Percentiles rank a stretch among this genome's conserved stretches.
Evolutionary conservation across 2,329 filamentous ascomycete species (phyloP).

Genomic region (Tolypocladium tundrense): DNA sequence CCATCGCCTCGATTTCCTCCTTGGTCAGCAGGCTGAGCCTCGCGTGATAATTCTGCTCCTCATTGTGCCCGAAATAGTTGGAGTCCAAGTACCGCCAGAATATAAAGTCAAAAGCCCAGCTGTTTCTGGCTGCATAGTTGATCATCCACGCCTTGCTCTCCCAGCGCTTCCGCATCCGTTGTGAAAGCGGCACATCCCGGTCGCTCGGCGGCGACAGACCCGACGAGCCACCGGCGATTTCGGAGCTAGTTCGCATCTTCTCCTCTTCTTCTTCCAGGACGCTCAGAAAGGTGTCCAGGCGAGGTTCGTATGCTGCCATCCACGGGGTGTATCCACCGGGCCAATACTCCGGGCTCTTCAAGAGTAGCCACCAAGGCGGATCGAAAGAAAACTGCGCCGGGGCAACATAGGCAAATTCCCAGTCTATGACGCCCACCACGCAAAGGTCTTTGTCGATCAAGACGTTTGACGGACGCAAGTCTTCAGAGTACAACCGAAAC

Average conservation of each 20-base stretch:
- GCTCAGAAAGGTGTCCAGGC: slow-evolving; percentile 22
- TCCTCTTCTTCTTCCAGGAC: slow-evolving; percentile 21
- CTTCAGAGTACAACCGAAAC: slow-evolving; percentile 12
- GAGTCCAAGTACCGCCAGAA: slow-evolving; percentile 25
- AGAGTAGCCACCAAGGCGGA: slow-evolving; percentile 29
- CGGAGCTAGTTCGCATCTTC: slow-evolving; percentile 1
- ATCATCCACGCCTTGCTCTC: slow-evolving; percentile 20
- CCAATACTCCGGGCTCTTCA: slow-evolving; percentile 22
- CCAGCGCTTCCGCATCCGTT: slow-evolving; percentile 24
- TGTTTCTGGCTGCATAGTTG: slow-evolving; percentile 23
- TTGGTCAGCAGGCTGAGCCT: slow-evolving; percentile 7
- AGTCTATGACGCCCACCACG: slow-evolving; percentile 26
- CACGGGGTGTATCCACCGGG: slow-evolving; percentile 16
- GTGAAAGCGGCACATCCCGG: slow-evolving; percentile 10
- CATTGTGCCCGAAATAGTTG: slow-evolving; percentile 17
- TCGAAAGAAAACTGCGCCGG: slow-evolving; percentile 22
- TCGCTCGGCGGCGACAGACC: neutral
- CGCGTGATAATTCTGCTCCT: slow-evolving; percentile 4
- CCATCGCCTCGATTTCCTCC: too few species aligned
- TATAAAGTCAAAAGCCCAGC: slow-evolving; percentile 25
- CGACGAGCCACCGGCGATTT: neutral
- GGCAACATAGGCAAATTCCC: slow-evolving; percentile 27
- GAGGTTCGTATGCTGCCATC: slow-evolving; percentile 18
- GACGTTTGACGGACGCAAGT: slow-evolving; percentile 20
- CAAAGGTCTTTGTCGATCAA: slow-evolving; percentile 17